Conservation (phyloP, 306 rosid genomes). For the Acacia acuminata region DNA sequence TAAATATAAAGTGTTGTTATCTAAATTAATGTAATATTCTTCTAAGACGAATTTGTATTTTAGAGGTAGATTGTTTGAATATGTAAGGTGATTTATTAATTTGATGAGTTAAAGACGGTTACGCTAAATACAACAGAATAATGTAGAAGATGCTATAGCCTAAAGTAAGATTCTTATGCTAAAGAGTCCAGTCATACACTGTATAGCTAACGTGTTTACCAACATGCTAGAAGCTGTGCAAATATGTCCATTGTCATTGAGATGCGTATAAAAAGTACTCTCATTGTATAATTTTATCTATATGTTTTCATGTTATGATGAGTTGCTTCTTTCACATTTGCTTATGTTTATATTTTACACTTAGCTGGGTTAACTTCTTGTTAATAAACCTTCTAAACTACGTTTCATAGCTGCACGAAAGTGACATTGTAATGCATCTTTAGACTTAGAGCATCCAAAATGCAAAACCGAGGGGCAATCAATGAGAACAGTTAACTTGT, state of each 20-base stretch:
- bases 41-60: conserved; percentile 10
- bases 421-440: conserved; percentile 13
- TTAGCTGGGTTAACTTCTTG: neutral
- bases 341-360: neutral
- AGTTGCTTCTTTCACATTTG: neutral
- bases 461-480: neutral
- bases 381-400: conserved; percentile 9
- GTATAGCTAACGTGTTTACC: neutral
- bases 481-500: conserved; percentile 16
- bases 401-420: neutral
- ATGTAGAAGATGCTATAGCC: conserved; percentile 12
- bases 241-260: neutral
- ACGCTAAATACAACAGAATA: neutral
- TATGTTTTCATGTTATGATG: neutral
- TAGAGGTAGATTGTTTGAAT: neutral
- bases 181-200: neutral
- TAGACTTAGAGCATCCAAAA: conserved; percentile 2
- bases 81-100: neutral
- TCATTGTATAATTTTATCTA: neutral
- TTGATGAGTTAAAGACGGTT: neutral
- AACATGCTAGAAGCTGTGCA: neutral
- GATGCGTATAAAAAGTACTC: neutral
- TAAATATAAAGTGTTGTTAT: neutral
- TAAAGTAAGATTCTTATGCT: conserved; percentile 1
- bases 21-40: neutral